phyloP scores from a whole-genome alignment of 2,329 filamentous ascomycete species.

The Paraconiothyrium brasiliense region DNA sequence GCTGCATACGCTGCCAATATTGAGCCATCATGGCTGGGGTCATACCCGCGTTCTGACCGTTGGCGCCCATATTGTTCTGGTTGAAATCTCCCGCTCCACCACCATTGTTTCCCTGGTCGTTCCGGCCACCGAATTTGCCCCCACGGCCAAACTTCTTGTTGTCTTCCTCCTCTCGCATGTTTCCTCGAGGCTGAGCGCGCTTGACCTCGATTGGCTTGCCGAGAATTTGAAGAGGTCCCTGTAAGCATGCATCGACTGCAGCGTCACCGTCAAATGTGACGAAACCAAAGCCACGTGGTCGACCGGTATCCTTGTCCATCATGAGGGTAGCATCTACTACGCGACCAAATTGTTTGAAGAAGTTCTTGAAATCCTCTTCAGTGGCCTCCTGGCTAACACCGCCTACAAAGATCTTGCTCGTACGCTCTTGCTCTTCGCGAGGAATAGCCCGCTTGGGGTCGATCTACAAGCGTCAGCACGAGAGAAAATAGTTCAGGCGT shows the following conservation, averaged over 20 bases:
- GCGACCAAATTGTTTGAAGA: constrained; percentile 95
- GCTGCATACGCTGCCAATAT: constrained; percentile 98
- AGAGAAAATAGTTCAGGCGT: neutral
- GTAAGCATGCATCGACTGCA: constrained; percentile 90
- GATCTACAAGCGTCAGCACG: constrained; percentile 69
- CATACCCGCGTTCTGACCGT: constrained; percentile 69
- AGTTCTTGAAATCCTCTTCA: constrained; percentile 94
- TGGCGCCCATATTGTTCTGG: constrained; percentile 53
- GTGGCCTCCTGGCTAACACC: constrained; percentile 97
- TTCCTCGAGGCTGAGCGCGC: constrained; percentile 94
- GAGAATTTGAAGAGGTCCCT: constrained; percentile 86
- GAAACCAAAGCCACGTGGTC: constrained; percentile 94
- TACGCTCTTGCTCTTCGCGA: constrained; percentile 96
- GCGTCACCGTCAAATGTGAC: constrained; percentile 97
- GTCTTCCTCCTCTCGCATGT: constrained; percentile 92
- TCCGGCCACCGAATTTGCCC: constrained; percentile 50
- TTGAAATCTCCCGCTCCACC: constrained; percentile 55
- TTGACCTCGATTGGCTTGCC: constrained; percentile 98
- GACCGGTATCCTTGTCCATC: constrained; percentile 99
- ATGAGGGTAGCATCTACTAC: constrained; percentile 98
- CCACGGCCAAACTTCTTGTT: constrained; percentile 54
- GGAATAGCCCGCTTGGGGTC: constrained; percentile 98
- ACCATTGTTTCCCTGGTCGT: constrained; percentile 50
- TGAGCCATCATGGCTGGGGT: constrained; percentile 97
- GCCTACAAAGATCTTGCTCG: constrained; percentile 97